phyloP scores from a whole-genome alignment of 257 asterid species.

The Plantago elongata region DNA sequence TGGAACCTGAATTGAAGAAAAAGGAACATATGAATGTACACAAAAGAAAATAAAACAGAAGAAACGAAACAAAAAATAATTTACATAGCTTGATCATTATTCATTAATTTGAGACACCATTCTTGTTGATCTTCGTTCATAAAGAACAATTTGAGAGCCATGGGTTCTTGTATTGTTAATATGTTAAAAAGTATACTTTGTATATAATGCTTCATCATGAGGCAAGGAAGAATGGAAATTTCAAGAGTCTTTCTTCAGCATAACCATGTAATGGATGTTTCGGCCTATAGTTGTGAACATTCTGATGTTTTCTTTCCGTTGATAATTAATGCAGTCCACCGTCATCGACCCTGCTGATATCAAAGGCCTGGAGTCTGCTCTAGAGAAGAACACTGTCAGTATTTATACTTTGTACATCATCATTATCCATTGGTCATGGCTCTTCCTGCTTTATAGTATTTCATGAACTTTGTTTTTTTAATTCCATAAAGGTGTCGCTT shows the following conservation, averaged over 20 bases:
- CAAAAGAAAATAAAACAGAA: not conserved
- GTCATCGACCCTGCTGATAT: constrained; percentile 93
- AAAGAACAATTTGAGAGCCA: no score
- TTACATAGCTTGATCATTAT: no score
- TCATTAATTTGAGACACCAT: no score
- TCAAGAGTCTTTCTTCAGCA: not conserved
- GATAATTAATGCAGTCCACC: constrained; percentile 57
- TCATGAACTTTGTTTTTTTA: not conserved
- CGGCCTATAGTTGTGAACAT: constrained; percentile 6
- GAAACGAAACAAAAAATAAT: not conserved
- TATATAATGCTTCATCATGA: not conserved
- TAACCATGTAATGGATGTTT: not conserved
- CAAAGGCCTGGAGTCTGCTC: constrained; percentile 71
- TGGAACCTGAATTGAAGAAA: not conserved
- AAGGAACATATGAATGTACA: not conserved
- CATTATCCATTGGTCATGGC: constrained; percentile 8
- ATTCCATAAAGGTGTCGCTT: constrained; percentile 63
- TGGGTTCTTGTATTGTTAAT: no score
- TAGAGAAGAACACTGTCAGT: constrained; percentile 59
- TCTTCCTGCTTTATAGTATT: constrained; percentile 12
- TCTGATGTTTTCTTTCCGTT: constrained; percentile 23
- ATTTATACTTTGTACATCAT: constrained; percentile 3
- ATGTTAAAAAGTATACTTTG: not conserved
- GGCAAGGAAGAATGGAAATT: not conserved
- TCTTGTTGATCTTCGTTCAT: not conserved